Evolutionary conservation across 1,284 basidiomycete species (phyloP), one percentile per base, ranked within the genome.

Genomic region (Microbotryum silenes-acaulis): DNA sequence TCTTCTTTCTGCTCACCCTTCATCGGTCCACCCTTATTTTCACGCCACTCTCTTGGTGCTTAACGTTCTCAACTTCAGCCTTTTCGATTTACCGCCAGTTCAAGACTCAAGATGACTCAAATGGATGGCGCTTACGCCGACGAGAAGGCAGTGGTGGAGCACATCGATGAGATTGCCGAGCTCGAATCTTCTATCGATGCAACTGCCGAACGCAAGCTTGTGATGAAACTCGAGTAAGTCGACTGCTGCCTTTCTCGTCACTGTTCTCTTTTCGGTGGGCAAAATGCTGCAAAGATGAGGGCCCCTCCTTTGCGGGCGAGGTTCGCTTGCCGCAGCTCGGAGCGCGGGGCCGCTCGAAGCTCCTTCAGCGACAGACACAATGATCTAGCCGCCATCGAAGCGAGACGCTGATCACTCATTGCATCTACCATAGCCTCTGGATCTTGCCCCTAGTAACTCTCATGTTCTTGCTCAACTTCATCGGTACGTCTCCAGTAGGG

Each of bases 171-270:
- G 37, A 31, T 63, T 10, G 51, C 52, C 4, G 50, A 44, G 18
- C 51, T 44, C 27, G 46, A 54, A 21, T 8, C 42, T 5, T 53
- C 45, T 2, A 55, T 66, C 33, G 61, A 65, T 29, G 54, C 57
- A 3, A 47, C 23, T 0, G 64, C 54, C 0, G 65, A 69, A 57
- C 59, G 63, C 45, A 52, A 51, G 5, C 62, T 71, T 5, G 47
- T 71, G 1, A 48, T 63, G 29, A 71, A 71, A 64, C 59, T 71
- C 51, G 69, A 71, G 46, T 37, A 61, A 6, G 33, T 62, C 23
- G 37, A 37, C 37, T 37, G 12, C 14, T 37, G 47, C 56, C 10
- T 49, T 57, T 46, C 58, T 54, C 16, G 16, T 63, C 14, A 49
- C 51, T 27, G 27, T 27, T 25, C 25, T 25, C 25, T 25, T 25